Percentiles rank a stretch among this genome's conserved stretches.
phyloP scores from a whole-genome alignment of 2,329 filamentous ascomycete species.

The Cladosporium cucumerinum region DNA sequence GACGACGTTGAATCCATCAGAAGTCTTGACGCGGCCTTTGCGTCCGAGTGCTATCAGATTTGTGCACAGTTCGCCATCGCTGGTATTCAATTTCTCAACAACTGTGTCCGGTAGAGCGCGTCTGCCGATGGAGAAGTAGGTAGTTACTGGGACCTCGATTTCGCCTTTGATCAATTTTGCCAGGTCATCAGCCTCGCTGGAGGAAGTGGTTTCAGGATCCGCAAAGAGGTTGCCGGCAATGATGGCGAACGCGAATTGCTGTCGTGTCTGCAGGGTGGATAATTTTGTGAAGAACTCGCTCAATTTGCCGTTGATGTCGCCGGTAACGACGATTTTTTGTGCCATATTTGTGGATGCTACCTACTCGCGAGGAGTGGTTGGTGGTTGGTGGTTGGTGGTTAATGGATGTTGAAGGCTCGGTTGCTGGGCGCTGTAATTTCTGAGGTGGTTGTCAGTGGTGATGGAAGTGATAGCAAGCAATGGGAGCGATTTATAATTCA shows the following conservation, averaged over 20 bases:
- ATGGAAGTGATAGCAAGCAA: not conserved
- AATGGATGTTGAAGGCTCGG: not conserved
- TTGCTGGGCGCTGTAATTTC: not conserved
- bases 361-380: not conserved
- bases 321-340: conserved; percentile 62
- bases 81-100: conserved; percentile 68
- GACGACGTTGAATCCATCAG: conserved; percentile 85
- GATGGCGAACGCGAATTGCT: conserved; percentile 81
- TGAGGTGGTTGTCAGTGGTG: not conserved
- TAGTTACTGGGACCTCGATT: conserved; percentile 72
- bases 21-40: conserved; percentile 81
- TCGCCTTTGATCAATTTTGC: conserved; percentile 65
- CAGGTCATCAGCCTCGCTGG: conserved; percentile 42
- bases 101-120: conserved; percentile 68
- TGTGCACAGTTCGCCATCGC: conserved; percentile 70
- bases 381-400: not conserved
- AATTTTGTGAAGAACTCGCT: conserved; percentile 75
- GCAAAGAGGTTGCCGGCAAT: conserved; percentile 80
- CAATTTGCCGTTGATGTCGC: conserved; percentile 77
- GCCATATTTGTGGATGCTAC: conserved; percentile 15
- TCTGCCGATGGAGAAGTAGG: conserved; percentile 83
- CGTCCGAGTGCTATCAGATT: conserved; percentile 90
- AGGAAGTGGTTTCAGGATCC: conserved; percentile 44
- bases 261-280: conserved; percentile 75
- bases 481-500: not conserved